Evolutionary conservation across 2,329 filamentous ascomycete genomes (phyloP).

Genomic region (Microcyclospora tardicrescens): DNA sequence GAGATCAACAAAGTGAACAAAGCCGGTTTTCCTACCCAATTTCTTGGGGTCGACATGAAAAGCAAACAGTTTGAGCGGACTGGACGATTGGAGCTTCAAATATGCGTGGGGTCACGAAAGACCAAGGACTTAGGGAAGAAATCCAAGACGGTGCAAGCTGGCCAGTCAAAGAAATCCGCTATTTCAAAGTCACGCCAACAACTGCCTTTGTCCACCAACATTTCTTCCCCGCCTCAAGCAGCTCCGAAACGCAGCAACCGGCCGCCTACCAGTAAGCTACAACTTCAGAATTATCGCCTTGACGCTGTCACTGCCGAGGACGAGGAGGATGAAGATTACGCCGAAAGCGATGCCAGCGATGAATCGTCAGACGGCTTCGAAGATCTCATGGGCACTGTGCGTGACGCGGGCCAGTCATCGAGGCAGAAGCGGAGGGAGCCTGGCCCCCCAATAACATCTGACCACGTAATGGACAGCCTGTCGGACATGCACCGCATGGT

Average conservation of each 20-base stretch:
- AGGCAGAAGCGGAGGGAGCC: constrained; percentile 28
- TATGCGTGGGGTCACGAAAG: constrained; percentile 37
- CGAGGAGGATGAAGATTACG: constrained; percentile 21
- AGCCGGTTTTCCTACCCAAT: constrained; percentile 58
- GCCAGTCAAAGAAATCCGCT: constrained; percentile 18
- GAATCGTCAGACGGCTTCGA: constrained; percentile 28
- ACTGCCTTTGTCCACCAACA: constrained; percentile 50
- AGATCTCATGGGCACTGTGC: constrained; percentile 30
- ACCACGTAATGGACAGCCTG: constrained; percentile 41
- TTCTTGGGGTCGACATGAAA: constrained; percentile 43
- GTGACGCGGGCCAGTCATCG: constrained; percentile 24
- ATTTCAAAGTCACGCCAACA: constrained; percentile 27
- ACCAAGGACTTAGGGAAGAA: constrained; percentile 21
- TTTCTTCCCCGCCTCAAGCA: constrained; percentile 50
- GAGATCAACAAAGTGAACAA: constrained; percentile 41
- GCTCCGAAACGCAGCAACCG: constrained; percentile 25
- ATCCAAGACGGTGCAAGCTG: constrained; percentile 4
- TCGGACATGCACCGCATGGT: constrained; percentile 49
- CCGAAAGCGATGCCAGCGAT: constrained; percentile 28
- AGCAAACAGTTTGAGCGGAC: constrained; percentile 31
- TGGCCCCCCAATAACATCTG: constrained; percentile 47
- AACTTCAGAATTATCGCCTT: constrained; percentile 23
- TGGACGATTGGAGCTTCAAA: constrained; percentile 33
- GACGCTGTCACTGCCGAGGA: constrained; percentile 26
- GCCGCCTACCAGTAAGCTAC: constrained; percentile 16